Conservation (phyloP, 2,329 filamentous ascomycete genomes). For the Onygena corvina region DNA sequence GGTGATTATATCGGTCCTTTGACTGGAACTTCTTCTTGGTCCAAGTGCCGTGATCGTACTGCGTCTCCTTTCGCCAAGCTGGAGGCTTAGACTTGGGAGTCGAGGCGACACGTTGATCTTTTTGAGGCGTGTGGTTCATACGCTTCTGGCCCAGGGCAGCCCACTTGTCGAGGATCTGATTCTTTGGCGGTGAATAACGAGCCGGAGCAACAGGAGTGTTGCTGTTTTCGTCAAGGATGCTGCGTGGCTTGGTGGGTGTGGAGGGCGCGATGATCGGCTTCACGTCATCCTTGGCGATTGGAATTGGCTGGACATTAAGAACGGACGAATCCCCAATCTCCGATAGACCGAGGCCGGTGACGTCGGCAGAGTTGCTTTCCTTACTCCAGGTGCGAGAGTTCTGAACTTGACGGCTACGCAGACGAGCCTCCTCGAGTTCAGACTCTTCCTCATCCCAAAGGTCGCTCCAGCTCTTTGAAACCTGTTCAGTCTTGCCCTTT, state of each 20-base stretch:
- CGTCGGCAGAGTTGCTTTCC: conserved; percentile 50
- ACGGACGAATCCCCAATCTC: conserved; percentile 42
- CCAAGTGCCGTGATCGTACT: conserved; percentile 27
- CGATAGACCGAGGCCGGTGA: conserved; percentile 39
- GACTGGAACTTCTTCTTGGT: conserved; percentile 25
- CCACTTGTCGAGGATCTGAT: conserved; percentile 64
- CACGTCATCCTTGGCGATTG: conserved; percentile 19
- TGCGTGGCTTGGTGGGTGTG: conserved; percentile 60
- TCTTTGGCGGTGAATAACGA: conserved; percentile 49
- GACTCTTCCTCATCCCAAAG: conserved; percentile 90
- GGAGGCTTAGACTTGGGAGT: conserved; percentile 33
- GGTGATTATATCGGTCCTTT: conserved; percentile 7
- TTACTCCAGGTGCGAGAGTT: conserved; percentile 71
- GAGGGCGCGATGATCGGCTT: conserved; percentile 37
- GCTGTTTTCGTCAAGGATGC: conserved; percentile 9
- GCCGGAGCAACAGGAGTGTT: conserved; percentile 17
- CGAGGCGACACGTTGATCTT: conserved; percentile 41
- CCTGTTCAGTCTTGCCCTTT: conserved; percentile 55
- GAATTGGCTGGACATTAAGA: conserved; percentile 37
- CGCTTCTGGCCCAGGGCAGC: conserved; percentile 73
- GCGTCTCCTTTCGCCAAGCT: conserved; percentile 34
- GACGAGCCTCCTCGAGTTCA: conserved; percentile 48
- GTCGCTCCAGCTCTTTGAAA: conserved; percentile 99
- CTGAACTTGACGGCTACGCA: conserved; percentile 49
- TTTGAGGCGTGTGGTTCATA: conserved; percentile 50